A percentile compares a stretch with the other conserved stretches of the same genome.
Conservation (phyloP, 257 asterid genomes). For the Capsicum rhomboideum region DNA sequence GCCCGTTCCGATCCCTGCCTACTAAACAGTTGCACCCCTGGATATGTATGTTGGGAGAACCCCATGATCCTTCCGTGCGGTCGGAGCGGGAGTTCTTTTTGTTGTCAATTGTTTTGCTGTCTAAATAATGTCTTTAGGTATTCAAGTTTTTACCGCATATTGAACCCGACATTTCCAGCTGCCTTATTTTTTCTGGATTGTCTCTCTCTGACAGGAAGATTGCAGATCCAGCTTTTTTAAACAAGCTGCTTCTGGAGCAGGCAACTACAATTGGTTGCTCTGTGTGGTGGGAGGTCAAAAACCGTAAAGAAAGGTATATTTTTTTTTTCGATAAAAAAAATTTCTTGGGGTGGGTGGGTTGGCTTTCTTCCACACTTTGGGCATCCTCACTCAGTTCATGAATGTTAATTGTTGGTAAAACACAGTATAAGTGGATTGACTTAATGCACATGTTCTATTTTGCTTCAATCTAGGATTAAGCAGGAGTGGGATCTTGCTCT, state of each 20-base stretch:
- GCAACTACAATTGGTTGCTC: slow-evolving; percentile 88
- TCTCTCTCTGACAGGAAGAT: slow-evolving; percentile 62
- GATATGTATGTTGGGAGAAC: too few relatives aligned
- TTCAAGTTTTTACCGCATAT: not conserved
- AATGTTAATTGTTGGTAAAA: not conserved
- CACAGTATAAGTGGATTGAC: not conserved
- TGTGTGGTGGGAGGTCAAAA: slow-evolving; percentile 88
- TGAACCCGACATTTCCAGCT: not conserved
- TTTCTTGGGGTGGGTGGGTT: not conserved
- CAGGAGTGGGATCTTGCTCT: slow-evolving; percentile 99
- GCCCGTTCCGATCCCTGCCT: too few relatives aligned
- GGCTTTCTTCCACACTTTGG: not conserved
- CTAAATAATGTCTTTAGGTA: not conserved
- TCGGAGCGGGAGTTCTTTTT: too few relatives aligned
- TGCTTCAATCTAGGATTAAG: slow-evolving; percentile 51
- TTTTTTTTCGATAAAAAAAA: too few relatives aligned
- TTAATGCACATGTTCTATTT: not conserved
- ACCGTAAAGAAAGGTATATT: slow-evolving; percentile 79
- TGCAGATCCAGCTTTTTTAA: slow-evolving; percentile 91
- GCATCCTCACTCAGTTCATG: not conserved
- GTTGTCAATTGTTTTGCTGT: not conserved
- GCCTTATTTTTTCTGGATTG: not conserved
- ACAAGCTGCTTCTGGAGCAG: slow-evolving; percentile 85
- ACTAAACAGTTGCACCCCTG: too few relatives aligned
- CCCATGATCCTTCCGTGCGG: too few relatives aligned